Conservation (phyloP, 2,329 filamentous ascomycete genomes). For the Fusarium heterosporum region DNA sequence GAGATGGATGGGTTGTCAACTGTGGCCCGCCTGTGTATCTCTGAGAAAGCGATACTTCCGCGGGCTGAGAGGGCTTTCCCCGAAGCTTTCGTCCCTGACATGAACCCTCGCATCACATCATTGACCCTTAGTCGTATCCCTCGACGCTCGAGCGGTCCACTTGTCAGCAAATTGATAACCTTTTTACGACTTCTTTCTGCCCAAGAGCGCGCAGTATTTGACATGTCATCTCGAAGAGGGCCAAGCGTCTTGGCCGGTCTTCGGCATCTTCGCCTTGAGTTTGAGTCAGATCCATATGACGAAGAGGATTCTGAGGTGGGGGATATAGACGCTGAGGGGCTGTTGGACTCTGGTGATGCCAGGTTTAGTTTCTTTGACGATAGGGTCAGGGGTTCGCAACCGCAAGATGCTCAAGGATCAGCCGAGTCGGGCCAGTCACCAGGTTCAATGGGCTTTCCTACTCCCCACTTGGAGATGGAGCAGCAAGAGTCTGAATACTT, state of each 20-base stretch:
- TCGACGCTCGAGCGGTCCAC: constrained; percentile 62
- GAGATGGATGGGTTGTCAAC: constrained; percentile 53
- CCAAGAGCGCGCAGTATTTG: constrained; percentile 62
- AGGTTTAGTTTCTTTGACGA: constrained; percentile 61
- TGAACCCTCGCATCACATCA: constrained; percentile 66
- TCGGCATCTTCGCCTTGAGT: constrained; percentile 66
- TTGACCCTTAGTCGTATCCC: constrained; percentile 68
- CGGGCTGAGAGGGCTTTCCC: constrained; percentile 61
- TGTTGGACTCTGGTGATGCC: constrained; percentile 55
- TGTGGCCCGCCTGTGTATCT: constrained; percentile 54
- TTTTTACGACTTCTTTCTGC: constrained; percentile 61
- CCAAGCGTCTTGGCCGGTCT: constrained; percentile 63
- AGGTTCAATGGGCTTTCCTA: constrained; percentile 13
- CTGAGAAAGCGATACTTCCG: constrained; percentile 59
- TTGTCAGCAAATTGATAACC: constrained; percentile 59
- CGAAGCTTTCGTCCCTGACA: constrained; percentile 63
- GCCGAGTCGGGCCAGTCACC: neutral
- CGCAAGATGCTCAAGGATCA: constrained; percentile 16
- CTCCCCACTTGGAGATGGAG: constrained; percentile 5
- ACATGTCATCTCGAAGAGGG: constrained; percentile 52
- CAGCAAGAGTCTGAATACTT: constrained; percentile 43
- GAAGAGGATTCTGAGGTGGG: constrained; percentile 50
- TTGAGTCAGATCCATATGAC: constrained; percentile 59
- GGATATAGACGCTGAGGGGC: constrained; percentile 56
- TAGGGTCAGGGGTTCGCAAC: constrained; percentile 5